A percentile compares a stretch with the other conserved stretches of the same genome.
Evolutionary conservation across 2,329 filamentous ascomycete species (phyloP).

Genomic region (Sclerotinia nivalis): DNA sequence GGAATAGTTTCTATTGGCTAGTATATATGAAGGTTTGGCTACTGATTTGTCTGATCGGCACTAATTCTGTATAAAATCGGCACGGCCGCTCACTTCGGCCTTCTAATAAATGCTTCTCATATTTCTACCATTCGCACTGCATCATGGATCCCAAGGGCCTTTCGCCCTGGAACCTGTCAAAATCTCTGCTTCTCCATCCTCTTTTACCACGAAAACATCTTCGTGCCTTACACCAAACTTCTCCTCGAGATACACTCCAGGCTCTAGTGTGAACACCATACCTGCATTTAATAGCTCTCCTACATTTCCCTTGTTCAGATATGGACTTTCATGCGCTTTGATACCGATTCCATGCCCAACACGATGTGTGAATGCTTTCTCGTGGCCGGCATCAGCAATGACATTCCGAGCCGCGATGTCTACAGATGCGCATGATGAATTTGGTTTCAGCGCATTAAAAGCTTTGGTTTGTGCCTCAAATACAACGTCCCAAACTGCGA

Average conservation of each 20-base stretch:
- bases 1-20: not conserved
- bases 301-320: slow-evolving; percentile 62
- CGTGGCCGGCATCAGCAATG: slow-evolving; percentile 60
- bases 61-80: not conserved
- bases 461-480: slow-evolving; percentile 62
- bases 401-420: slow-evolving; percentile 60
- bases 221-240: slow-evolving; percentile 64
- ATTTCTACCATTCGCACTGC: not conserved
- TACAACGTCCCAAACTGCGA: slow-evolving; percentile 60
- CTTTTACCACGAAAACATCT: slow-evolving; percentile 59
- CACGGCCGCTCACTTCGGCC: not conserved
- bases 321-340: slow-evolving; percentile 65
- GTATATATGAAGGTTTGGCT: not conserved
- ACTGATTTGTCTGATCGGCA: slow-evolving; percentile 1
- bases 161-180: slow-evolving; percentile 54
- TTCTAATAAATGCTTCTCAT: not conserved
- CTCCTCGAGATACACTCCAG: slow-evolving; percentile 60
- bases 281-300: slow-evolving; percentile 50
- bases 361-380: slow-evolving; percentile 59
- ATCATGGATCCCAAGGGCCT: slow-evolving; percentile 54
- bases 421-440: slow-evolving; percentile 57
- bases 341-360: slow-evolving; percentile 66
- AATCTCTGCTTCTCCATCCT: slow-evolving; percentile 54
- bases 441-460: slow-evolving; percentile 51
- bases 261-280: slow-evolving; percentile 65